Percentiles rank a stretch among this genome's conserved stretches.
These are phyloP conservation scores for Plasmodium inui DNA, from an alignment of 169 alveolate genomes.

Conservation along the genomic window DNA sequence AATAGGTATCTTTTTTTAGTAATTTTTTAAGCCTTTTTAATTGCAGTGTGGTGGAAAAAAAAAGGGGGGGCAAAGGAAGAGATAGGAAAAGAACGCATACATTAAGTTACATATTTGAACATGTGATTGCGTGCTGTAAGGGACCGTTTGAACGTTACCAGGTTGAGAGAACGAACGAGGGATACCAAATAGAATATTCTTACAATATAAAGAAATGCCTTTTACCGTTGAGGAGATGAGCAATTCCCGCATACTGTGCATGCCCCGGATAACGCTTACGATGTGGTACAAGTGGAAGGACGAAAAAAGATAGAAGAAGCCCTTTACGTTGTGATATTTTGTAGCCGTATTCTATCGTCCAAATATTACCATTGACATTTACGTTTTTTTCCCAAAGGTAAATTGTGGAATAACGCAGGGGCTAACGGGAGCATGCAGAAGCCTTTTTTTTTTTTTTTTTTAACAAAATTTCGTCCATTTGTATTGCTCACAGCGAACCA, in stretches of 20 bases:
- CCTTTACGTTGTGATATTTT: background rate
- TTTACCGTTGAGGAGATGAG: background rate
- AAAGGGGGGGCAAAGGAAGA: background rate
- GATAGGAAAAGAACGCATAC: background rate
- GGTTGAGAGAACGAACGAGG: background rate
- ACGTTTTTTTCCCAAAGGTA: background rate
- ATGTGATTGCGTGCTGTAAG: background rate
- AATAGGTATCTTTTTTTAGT: conserved; percentile 8
- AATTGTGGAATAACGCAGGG: background rate
- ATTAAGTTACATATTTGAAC: background rate
- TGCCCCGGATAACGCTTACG: background rate
- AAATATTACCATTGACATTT: background rate
- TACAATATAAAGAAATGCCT: background rate
- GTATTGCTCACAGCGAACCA: background rate
- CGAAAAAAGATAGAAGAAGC: background rate
- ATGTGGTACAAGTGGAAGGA: background rate
- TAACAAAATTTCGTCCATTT: background rate
- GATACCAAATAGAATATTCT: background rate
- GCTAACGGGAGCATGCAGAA: background rate
- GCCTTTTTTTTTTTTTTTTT: background rate
- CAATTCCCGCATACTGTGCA: background rate
- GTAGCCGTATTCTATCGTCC: background rate
- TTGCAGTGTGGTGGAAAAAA: background rate
- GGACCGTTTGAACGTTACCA: background rate
- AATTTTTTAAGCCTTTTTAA: conserved; percentile 1